phyloP scores from a whole-genome alignment of 2,329 filamentous ascomycete genomes.

The Pseudogymnoascus sp. region DNA sequence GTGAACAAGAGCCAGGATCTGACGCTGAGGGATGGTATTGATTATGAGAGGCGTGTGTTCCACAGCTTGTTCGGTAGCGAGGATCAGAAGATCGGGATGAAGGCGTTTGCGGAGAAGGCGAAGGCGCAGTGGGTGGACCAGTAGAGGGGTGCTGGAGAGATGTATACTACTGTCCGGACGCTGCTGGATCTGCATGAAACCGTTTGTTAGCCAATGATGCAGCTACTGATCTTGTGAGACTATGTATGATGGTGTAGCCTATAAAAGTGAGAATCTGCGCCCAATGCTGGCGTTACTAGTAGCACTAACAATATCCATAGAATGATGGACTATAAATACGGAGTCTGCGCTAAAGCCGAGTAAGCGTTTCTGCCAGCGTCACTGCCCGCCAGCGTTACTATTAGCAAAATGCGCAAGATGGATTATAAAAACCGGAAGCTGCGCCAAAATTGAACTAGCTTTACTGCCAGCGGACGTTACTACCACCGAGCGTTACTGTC shows the following conservation, averaged over 20 bases:
- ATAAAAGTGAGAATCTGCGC: not conserved
- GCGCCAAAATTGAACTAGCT: not conserved
- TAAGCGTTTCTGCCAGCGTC: not conserved
- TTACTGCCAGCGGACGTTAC: not conserved
- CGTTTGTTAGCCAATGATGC: not conserved
- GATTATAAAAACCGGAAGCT: not conserved
- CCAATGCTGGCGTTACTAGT: not conserved
- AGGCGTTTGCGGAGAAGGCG: slow-evolving; percentile 90
- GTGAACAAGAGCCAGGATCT: slow-evolving; percentile 98
- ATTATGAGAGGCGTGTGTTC: slow-evolving; percentile 91
- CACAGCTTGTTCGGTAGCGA: slow-evolving; percentile 87
- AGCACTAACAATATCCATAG: not conserved
- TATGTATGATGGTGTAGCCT: not conserved
- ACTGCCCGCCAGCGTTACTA: not conserved
- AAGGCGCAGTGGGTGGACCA: slow-evolving; percentile 86
- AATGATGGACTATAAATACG: not conserved
- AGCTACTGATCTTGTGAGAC: not conserved
- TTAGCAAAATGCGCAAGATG: not conserved
- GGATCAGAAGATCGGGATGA: slow-evolving; percentile 97
- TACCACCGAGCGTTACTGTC: not conserved
- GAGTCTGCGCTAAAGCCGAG: not conserved
- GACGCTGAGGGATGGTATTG: slow-evolving; percentile 78
- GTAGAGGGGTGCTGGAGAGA: slow-evolving; percentile 35
- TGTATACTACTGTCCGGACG: not conserved
- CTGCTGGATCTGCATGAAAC: not conserved